Conservation (phyloP, 495 filamentous ascomycete species). For the Thozetella sp. region DNA sequence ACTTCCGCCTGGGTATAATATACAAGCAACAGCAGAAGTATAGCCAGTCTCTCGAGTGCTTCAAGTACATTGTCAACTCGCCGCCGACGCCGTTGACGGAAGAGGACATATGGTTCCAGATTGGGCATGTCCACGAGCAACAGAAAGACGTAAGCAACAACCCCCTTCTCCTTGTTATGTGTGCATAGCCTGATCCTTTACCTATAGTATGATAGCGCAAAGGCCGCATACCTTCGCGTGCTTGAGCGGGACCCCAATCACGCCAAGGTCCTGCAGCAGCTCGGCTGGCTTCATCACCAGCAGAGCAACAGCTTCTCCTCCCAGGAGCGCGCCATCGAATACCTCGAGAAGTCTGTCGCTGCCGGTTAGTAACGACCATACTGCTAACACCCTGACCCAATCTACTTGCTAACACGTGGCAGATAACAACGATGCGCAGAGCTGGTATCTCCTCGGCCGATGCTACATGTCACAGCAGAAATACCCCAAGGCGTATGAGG, state of each 20-base stretch:
- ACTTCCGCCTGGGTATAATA: constrained; percentile 97
- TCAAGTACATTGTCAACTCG: constrained; percentile 95
- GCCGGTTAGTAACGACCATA: constrained; percentile 66
- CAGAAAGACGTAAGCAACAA: constrained; percentile 85
- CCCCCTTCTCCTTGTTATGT: neutral
- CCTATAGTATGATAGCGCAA: constrained; percentile 84
- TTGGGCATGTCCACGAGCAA: constrained; percentile 98
- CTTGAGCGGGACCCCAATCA: constrained; percentile 95
- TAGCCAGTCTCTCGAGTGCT: constrained; percentile 92
- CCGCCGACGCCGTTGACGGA: constrained; percentile 92
- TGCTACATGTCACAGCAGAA: constrained; percentile 99
- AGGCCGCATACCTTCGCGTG: constrained; percentile 88
- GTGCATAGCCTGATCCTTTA: constrained; percentile 22
- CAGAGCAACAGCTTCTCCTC: constrained; percentile 86
- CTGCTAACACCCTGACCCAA: constrained; percentile 9
- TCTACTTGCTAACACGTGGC: constrained; percentile 36
- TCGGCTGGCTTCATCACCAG: constrained; percentile 97
- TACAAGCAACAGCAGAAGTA: constrained; percentile 99
- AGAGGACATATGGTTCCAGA: constrained; percentile 99
- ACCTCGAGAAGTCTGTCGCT: constrained; percentile 93
- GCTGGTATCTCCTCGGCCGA: constrained; percentile 96
- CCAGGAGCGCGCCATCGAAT: constrained; percentile 96
- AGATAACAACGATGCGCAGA: constrained; percentile 95
- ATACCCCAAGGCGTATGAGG: constrained; percentile 98
- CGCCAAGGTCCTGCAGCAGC: constrained; percentile 96